Percentiles rank a stretch among this genome's conserved stretches.
These are phyloP conservation scores for Dioscorea dumetorum DNA, from an alignment of 106 monocot species.

Conservation along the genomic window DNA sequence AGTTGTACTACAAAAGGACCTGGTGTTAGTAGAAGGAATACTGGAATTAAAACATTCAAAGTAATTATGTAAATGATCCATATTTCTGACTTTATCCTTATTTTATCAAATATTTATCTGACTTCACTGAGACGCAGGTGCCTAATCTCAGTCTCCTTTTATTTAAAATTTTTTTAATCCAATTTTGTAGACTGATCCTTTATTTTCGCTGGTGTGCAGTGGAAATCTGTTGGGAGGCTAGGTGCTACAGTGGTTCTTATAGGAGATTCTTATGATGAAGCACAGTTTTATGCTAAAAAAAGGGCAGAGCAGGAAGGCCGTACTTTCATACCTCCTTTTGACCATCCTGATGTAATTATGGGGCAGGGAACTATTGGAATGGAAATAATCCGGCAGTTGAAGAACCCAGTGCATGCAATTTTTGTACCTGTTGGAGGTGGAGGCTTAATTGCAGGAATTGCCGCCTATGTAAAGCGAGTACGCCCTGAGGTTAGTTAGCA, in stretches of 20 bases:
- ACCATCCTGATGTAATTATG: constrained; percentile 82
- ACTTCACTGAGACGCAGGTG: too few species aligned
- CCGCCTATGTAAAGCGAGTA: constrained; percentile 88
- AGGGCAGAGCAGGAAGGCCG: constrained; percentile 46
- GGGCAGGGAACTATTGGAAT: constrained; percentile 96
- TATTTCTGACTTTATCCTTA: too few species aligned
- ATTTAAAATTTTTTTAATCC: neutral
- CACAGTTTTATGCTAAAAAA: constrained; percentile 75
- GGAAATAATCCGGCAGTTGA: constrained; percentile 84
- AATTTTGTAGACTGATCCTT: neutral
- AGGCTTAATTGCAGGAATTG: constrained; percentile 94
- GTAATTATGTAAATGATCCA: too few species aligned
- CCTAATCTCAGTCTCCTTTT: neutral
- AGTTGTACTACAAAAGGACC: too few species aligned
- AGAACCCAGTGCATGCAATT: constrained; percentile 77
- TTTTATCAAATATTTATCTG: too few species aligned
- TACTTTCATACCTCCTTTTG: constrained; percentile 94
- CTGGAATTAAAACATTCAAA: too few species aligned
- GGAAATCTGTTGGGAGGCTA: constrained; percentile 81
- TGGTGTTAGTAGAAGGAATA: too few species aligned
- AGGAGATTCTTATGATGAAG: constrained; percentile 98
- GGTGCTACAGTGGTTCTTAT: constrained; percentile 88
- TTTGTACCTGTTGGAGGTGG: constrained; percentile 99
- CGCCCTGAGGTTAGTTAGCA: constrained; percentile 62
- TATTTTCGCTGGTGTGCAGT: constrained; percentile 36